These are phyloP conservation scores for Cryptococcus jaspeensis DNA, from an alignment of 1,284 basidiomycete genomes.

Conservation along the genomic window DNA sequence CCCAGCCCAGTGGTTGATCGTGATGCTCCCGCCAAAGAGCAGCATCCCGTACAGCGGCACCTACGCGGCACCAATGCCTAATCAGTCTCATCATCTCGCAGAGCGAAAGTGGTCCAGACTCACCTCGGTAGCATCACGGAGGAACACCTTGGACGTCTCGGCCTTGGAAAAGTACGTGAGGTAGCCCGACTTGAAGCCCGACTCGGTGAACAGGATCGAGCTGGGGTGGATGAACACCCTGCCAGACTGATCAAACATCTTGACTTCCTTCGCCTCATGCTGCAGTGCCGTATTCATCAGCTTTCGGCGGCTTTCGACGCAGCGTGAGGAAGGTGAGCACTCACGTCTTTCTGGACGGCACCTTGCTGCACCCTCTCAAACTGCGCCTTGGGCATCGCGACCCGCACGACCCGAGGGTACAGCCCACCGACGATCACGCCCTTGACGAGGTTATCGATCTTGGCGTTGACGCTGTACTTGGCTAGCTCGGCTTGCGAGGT, in stretches of 20 bases:
- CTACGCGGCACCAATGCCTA: constrained; percentile 46
- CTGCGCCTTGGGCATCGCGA: constrained; percentile 72
- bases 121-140: constrained; percentile 86
- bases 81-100: not conserved
- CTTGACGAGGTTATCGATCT: constrained; percentile 72
- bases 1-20: constrained; percentile 73
- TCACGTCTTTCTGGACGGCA: constrained; percentile 67
- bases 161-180: constrained; percentile 80
- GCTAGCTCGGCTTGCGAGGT: constrained; percentile 50
- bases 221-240: constrained; percentile 64
- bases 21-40: constrained; percentile 76
- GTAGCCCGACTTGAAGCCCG: constrained; percentile 73
- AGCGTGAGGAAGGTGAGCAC: constrained; percentile 1
- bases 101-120: constrained; percentile 15
- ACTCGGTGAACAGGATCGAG: constrained; percentile 74
- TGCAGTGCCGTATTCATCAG: constrained; percentile 3
- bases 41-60: constrained; percentile 81
- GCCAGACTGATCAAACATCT: constrained; percentile 63
- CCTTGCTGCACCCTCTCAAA: constrained; percentile 80
- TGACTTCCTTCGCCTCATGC: constrained; percentile 76
- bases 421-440: constrained; percentile 76
- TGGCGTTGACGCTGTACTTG: constrained; percentile 57
- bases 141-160: constrained; percentile 78
- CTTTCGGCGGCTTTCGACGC: not conserved
- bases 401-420: constrained; percentile 73